Percentiles rank a stretch among this genome's conserved stretches.
Conservation (phyloP, 345 rosid species). For the Xanthoceras sorbifolium region DNA sequence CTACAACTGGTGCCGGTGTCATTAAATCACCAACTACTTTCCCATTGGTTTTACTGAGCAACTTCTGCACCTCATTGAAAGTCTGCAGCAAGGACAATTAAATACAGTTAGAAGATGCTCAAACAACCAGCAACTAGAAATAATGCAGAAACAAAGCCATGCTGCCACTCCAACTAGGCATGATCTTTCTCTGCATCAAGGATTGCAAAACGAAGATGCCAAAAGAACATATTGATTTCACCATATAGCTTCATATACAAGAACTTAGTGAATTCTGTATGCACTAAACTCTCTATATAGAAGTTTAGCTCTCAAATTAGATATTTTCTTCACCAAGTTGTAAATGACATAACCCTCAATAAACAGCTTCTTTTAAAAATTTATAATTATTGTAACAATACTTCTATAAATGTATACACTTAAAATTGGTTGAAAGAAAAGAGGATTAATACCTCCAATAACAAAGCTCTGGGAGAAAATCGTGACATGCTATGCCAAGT, state of each 20-base stretch:
- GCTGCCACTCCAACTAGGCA: not conserved
- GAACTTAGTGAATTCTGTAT: not conserved
- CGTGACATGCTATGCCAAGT: not conserved
- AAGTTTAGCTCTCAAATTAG: not conserved
- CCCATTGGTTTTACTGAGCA: conserved; percentile 87
- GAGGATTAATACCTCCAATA: not conserved
- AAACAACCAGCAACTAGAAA: not conserved
- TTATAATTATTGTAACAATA: too few species aligned
- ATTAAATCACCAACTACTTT: conserved; percentile 81
- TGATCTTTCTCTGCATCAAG: not conserved
- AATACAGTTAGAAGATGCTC: not conserved
- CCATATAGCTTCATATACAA: not conserved
- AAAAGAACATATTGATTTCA: not conserved
- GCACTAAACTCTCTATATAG: not conserved
- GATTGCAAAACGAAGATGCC: not conserved
- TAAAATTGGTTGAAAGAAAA: not conserved
- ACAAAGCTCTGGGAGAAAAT: not conserved
- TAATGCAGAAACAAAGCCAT: not conserved
- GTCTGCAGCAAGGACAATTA: conserved; percentile 49
- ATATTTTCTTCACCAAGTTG: not conserved
- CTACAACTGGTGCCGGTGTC: conserved; percentile 89
- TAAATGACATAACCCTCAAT: not conserved
- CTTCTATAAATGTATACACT: not conserved
- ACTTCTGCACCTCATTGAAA: conserved; percentile 79
- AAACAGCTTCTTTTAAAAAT: not conserved